Evolutionary conservation across 352 stramenopile species (phyloP).

Genomic region (Phytophthora sansomeana): DNA sequence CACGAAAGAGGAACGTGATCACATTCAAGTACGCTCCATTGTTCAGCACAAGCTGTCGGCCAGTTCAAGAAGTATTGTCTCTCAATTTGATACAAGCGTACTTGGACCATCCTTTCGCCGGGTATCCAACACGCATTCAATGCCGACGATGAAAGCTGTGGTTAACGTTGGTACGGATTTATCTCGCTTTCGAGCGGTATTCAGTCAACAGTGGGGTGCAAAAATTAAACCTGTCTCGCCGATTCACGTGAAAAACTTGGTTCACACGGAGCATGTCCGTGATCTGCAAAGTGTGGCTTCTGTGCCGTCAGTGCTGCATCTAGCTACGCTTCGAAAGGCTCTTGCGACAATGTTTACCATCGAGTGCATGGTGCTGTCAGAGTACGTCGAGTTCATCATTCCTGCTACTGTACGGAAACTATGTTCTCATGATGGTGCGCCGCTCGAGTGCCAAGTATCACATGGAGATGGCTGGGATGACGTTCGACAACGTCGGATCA

Average conservation of each 20-base stretch:
- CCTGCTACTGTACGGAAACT: constrained; percentile 42
- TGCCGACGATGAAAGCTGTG: constrained; percentile 15
- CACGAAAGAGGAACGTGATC: constrained; percentile 14
- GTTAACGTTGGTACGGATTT: not conserved
- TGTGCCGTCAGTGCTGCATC: constrained; percentile 19
- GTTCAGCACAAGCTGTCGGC: constrained; percentile 14
- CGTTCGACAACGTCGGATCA: not conserved
- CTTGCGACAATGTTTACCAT: constrained; percentile 39
- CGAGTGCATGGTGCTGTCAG: constrained; percentile 47
- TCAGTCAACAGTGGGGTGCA: constrained; percentile 11
- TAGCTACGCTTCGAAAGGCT: constrained; percentile 18
- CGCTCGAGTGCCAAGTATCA: constrained; percentile 46
- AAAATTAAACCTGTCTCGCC: constrained; percentile 2
- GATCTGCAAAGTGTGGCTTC: not conserved
- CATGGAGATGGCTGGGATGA: constrained; percentile 32
- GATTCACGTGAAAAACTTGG: not conserved
- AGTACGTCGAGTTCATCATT: constrained; percentile 55
- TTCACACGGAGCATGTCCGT: not conserved
- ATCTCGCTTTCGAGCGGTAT: not conserved
- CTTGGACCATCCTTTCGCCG: not conserved
- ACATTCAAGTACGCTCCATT: constrained; percentile 22
- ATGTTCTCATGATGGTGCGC: constrained; percentile 32
- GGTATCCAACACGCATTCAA: constrained; percentile 25
- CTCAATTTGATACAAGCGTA: constrained; percentile 3
- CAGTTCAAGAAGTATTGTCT: not conserved